Percentiles rank a stretch among this genome's conserved stretches.
Conservation (phyloP, 106 monocot species). For the Iris macrosiphon region DNA sequence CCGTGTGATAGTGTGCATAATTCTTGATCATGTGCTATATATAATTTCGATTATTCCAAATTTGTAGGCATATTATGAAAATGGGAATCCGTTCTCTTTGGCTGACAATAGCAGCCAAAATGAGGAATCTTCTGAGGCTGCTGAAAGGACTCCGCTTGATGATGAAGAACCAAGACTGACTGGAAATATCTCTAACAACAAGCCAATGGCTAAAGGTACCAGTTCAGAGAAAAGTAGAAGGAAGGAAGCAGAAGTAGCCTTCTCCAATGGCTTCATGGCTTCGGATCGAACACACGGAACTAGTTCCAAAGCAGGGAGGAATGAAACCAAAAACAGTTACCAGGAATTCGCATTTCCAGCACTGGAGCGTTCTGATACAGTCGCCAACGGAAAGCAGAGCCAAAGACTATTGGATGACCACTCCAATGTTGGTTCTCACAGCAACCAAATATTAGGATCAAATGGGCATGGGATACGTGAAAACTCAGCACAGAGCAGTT, state of each 20-base stretch:
- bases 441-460: slow-evolving; percentile 4
- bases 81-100: slow-evolving; percentile 18
- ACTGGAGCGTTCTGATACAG: neutral
- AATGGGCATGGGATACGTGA: neutral
- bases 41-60: neutral
- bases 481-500: slow-evolving; percentile 1
- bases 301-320: neutral
- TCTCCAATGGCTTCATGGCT: slow-evolving; percentile 6
- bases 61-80: slow-evolving; percentile 19
- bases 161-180: slow-evolving; percentile 15
- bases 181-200: slow-evolving; percentile 3
- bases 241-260: slow-evolving; percentile 4
- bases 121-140: slow-evolving; percentile 4
- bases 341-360: slow-evolving; percentile 12
- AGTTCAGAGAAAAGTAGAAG: slow-evolving; percentile 3
- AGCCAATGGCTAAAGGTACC: neutral
- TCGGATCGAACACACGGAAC: neutral
- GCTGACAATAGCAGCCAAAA: slow-evolving; percentile 12
- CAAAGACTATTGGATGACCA: neutral
- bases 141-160: slow-evolving; percentile 1
- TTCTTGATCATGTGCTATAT: no score
- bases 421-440: slow-evolving; percentile 1
- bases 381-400: neutral
- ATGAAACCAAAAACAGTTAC: neutral
- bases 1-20: no score